Base-by-base conservation (phyloP, 805 yeast genomes). In the Candida odintsovae region DNA sequence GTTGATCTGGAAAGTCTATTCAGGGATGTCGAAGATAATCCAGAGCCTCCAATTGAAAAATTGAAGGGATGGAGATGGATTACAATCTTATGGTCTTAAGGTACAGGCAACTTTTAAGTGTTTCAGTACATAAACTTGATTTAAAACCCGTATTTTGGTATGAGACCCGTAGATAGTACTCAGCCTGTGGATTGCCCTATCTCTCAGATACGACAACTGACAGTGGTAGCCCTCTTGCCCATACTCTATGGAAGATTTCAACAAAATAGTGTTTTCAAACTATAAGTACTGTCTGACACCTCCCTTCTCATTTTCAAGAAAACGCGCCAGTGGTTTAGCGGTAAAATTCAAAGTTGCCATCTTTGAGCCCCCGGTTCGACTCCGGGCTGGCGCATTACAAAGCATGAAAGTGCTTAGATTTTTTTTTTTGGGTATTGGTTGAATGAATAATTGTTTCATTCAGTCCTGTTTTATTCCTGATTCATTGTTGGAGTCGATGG, bases 321-420 rank as follows among this genome's bases (percentile, higher is more conserved):
- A 18, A 54, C 50, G 76, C 76, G 76, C 70, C 60, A 67, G 75
- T 72, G 76, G 76, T 73, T 73, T 73, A 73, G 77, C 72, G 77
- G 77, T 71, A 72, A 71, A 72, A 72, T 71, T 69, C 75, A 65
- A 68, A 75, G 75, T 72, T 72, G 76, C 77, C 77, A 72, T 72
- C 75, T 75, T 68, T 65, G 75, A 70, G 76, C 76, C 77, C 77
- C 76, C 75, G 77, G 77, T 72, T 72, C 77, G 77, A 72, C 72
- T 72, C 77, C 77, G 76, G 76, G 77, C 75, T 70, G 67, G 71
- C 76, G 76, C 76, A 72, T 61, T 53, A n/a, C n/a, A 50, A 28
- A 28, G 13, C 25, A 23, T 23, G 6, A 23, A 23, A 6, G 6
- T 23, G 25, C 25, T 6, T 6, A 23, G 8, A 5, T 11, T 11